Evolutionary conservation across 768 basidiomycete species (phyloP).

Genomic region (Phylloporus rhodoxanthus): DNA sequence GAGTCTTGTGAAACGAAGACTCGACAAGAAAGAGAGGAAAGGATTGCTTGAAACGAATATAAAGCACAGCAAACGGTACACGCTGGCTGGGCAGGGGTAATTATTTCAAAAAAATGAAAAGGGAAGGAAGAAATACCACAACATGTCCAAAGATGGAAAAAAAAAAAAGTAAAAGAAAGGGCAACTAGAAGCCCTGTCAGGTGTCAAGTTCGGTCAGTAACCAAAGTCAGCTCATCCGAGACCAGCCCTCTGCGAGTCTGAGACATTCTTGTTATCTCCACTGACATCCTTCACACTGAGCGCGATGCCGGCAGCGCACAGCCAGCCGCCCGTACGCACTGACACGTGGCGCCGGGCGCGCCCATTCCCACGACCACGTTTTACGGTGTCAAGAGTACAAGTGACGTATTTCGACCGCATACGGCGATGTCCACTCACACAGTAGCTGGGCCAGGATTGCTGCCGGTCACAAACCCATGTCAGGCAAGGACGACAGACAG

Average conservation of each 20-base stretch:
- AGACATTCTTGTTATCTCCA: conserved; percentile 17
- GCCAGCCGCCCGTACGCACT: conserved; percentile 1
- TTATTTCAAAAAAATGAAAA: conserved; percentile 14
- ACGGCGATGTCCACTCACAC: conserved; percentile 19
- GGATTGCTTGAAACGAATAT: conserved; percentile 26
- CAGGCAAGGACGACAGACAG: conserved; percentile 2
- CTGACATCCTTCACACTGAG: conserved; percentile 6
- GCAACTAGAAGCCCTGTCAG: conserved; percentile 9
- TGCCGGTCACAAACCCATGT: conserved; percentile 1
- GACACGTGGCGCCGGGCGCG: conserved; percentile 17
- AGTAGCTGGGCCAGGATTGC: conserved; percentile 13
- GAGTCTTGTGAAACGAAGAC: conserved; percentile 24
- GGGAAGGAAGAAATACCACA: conserved; percentile 1
- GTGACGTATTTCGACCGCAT: conserved; percentile 23
- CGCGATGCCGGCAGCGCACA: conserved; percentile 19
- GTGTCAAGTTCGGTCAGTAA: conserved; percentile 5
- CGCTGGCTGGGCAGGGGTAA: conserved; percentile 9
- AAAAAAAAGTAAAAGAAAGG: conserved; percentile 6
- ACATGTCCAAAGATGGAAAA: conserved; percentile 19
- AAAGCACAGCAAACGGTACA: conserved; percentile 27
- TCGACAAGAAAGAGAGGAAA: conserved; percentile 21
- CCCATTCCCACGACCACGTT: conserved; percentile 38
- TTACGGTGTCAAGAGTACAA: conserved; percentile 28
- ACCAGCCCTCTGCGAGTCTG: conserved; percentile 15
- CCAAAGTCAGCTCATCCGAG: conserved; percentile 27